Base-by-base conservation (phyloP, 1,139 yeast genomes). In the Pichia sp. region DNA sequence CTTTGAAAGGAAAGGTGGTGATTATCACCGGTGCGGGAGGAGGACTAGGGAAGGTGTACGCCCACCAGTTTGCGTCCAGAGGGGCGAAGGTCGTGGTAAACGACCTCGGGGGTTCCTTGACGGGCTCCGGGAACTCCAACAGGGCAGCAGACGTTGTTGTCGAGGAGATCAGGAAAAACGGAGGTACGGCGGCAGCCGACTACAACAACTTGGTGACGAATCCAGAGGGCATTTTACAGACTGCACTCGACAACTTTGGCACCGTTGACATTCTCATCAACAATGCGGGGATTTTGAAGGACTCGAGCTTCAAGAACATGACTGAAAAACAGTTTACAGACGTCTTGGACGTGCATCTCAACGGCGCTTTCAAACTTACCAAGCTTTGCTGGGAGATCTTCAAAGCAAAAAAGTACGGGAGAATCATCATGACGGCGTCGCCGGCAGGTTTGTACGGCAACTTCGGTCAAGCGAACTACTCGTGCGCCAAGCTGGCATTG, bases 11-110 rank as follows among this genome's bases (percentile, higher is more conserved):
- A 67, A 84, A 87, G 70, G 97, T 90, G 51, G 97, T 90, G 41
- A 81, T 90, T 60, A 84, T 93, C 70, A 93, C 98, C 56, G 99
- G 98, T 49, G 95, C 97, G 52, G 99, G 99, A 61, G 98, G 97
- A 64, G 99, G 98, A 44, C 80, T 93, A 52, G 99, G 99, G 45
- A 87, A 80, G 68, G 84, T 84, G 53, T 93, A 93, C 72, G 96
- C 97, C 26, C 74, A 89, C 44, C 92, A 86, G 64, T 92, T 80
- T 72, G 98, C 96, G 53, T 77, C 83, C 60, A 78, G 96, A 66
- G 98, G 98, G 47, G 99, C 98, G 61, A 84, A 82, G 67, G 87
- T 85, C 50, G 97, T 93, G 50, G 97, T 93, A 13, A 92, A 92
- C 70, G 98, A 92, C 72, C 78, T 92, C 60, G 97, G 97, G 57